phyloP scores from a whole-genome alignment of 2,329 filamentous ascomycete species.

The Trichoderma lentiforme region DNA sequence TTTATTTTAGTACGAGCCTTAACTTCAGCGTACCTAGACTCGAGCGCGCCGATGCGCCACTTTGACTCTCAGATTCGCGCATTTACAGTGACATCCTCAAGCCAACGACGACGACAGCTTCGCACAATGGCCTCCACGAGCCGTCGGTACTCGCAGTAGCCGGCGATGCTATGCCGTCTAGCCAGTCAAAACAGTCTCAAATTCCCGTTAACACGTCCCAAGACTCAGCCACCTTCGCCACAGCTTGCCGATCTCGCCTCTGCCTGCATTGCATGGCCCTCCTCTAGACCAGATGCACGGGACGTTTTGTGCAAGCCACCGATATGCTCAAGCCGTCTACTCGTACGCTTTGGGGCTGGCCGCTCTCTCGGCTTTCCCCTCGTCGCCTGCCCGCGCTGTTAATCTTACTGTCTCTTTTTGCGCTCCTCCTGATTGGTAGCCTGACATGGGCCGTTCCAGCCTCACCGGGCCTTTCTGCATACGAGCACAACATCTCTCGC shows the following conservation, averaged over 20 bases:
- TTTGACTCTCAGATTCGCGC: background rate
- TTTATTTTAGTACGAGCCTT: background rate
- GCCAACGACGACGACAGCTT: background rate
- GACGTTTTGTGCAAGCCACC: background rate
- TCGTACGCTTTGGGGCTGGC: conserved; percentile 42
- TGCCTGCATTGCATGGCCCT: background rate
- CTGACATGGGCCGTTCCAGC: conserved; percentile 48
- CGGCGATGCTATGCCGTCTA: background rate
- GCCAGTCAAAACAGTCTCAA: background rate
- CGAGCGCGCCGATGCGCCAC: background rate
- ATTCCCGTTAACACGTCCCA: too few relatives aligned
- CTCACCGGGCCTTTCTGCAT: conserved; percentile 47
- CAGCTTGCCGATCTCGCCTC: background rate
- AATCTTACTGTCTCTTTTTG: conserved; percentile 49
- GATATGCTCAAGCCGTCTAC: conserved; percentile 30
- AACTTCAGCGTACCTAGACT: background rate
- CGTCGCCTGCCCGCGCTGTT: conserved; percentile 53
- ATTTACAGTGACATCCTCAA: background rate
- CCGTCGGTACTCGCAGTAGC: background rate
- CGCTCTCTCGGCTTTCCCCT: conserved; percentile 48
- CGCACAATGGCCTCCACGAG: background rate
- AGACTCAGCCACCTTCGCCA: background rate
- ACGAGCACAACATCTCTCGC: conserved; percentile 49
- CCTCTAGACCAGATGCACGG: background rate
- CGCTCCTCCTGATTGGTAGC: conserved; percentile 52